Evolutionary conservation across 2,329 filamentous ascomycete genomes (phyloP).

Genomic region (Aspergillus clavatus): DNA sequence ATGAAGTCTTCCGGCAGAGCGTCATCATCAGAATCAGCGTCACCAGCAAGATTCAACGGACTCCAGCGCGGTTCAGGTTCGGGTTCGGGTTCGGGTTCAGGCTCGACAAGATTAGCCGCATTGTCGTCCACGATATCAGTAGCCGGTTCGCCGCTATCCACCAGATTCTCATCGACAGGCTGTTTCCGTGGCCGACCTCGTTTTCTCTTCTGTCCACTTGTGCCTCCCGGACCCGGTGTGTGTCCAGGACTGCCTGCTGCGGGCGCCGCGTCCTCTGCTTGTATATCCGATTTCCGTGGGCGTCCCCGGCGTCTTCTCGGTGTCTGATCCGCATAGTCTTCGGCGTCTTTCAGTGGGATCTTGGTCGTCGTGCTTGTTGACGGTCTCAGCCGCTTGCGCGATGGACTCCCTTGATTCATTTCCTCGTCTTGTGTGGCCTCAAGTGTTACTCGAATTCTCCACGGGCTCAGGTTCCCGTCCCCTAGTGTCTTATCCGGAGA

Average conservation of each 20-base stretch:
- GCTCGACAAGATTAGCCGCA: not conserved
- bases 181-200: constrained; percentile 37
- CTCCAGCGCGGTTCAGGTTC: constrained; percentile 16
- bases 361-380: constrained; percentile 35
- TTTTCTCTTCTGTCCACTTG: constrained; percentile 30
- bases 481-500: constrained; percentile 37
- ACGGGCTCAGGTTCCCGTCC: constrained; percentile 43
- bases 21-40: constrained; percentile 22
- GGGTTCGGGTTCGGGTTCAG: constrained; percentile 6
- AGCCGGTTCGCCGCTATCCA: constrained; percentile 17
- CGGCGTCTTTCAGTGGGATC: constrained; percentile 39
- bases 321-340: constrained; percentile 29
- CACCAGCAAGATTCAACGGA: constrained; percentile 28
- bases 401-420: constrained; percentile 25
- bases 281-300: constrained; percentile 39
- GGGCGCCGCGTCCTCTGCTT: constrained; percentile 32
- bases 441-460: constrained; percentile 46
- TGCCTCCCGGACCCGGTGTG: constrained; percentile 27
- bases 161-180: constrained; percentile 18
- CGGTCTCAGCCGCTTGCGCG: constrained; percentile 29
- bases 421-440: constrained; percentile 45
- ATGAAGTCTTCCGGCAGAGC: constrained; percentile 14
- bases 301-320: constrained; percentile 41
- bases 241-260: constrained; percentile 27
- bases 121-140: constrained; percentile 2